Base-by-base conservation (phyloP, 2,329 filamentous ascomycete genomes). In the Fusarium annulatum region DNA sequence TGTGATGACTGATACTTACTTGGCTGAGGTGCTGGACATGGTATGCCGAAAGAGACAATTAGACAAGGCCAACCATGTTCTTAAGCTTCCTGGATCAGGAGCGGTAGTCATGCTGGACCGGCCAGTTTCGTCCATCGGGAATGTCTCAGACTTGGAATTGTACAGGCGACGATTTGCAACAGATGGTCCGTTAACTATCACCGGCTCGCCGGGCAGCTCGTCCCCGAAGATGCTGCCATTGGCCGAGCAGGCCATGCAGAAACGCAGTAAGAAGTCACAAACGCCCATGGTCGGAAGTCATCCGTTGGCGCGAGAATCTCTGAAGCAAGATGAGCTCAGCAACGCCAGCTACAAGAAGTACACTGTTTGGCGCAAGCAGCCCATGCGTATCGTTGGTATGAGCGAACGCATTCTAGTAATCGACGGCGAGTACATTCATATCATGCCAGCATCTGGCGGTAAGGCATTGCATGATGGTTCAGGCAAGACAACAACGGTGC, bases 351-450 rank as follows among this genome's bases (percentile, higher is more conserved):
- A 93, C 83, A 92, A 93, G 78, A 92, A 92, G 76, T 96, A 94
- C 82, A 91, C 90, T 18, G 94, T 97, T 21, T 93, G 92, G 85
- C 90, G 94, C 72, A 94, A 95, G 82, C 93, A 95, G 81, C 91
- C 93, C 14, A 94, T 96, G 88, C 91, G 93, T 30, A 92, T 96
- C 76, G 91, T 93, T 46, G 91, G 90, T 8, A 89, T 92, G 78
- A 93, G 93, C 68, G 92, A 95, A 76, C 90, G 93, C 65, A 89
- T 94, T 15, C 85, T 96, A 46, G 91, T 93, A 52, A 94, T 97
- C 73, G 94, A 96, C 76, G 93, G 93, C 67, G 94, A 97, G 80
- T 96, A 95, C 80, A 90, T 97, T 70, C 93, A 96, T 81, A 94
- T 97, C 76, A 92, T 94, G 88, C 93, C 94, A 33, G 87, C 89